Evolutionary conservation across 768 basidiomycete species (phyloP).

Genomic region (Suillus lakei): DNA sequence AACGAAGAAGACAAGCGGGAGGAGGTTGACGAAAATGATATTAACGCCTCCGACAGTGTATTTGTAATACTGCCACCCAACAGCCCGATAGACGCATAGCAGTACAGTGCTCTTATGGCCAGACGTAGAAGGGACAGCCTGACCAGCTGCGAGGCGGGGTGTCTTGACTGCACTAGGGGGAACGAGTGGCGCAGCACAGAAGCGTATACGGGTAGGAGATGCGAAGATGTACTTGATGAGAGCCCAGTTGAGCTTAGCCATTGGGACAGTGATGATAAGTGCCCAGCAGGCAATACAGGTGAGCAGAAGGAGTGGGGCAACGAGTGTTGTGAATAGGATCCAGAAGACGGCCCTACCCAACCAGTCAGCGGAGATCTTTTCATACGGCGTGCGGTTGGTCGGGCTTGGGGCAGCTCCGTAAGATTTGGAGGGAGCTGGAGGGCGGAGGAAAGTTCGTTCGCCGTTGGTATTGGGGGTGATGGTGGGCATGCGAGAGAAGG

Average conservation of each 20-base stretch:
- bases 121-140: conserved; percentile 75
- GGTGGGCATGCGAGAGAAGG: conserved; percentile 49
- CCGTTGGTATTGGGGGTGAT: conserved; percentile 55
- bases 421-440: conserved; percentile 50
- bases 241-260: conserved; percentile 98
- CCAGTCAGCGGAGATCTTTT: conserved; percentile 44
- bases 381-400: conserved; percentile 21
- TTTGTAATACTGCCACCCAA: conserved; percentile 94
- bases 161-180: conserved; percentile 53
- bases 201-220: conserved; percentile 85
- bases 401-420: conserved; percentile 65
- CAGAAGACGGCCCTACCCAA: conserved; percentile 84
- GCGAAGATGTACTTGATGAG: conserved; percentile 81
- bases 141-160: conserved; percentile 81
- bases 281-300: conserved; percentile 94
- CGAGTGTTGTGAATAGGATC: conserved; percentile 72
- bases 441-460: conserved; percentile 38
- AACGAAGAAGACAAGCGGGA: conserved; percentile 93
- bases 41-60: conserved; percentile 99
- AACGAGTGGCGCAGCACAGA: conserved; percentile 84
- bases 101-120: conserved; percentile 86
- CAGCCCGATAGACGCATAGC: conserved; percentile 92
- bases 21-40: conserved; percentile 95
- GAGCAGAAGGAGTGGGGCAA: conserved; percentile 87
- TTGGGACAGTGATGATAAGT: conserved; percentile 94